Evolutionary conservation across 1,284 basidiomycete genomes (phyloP), one percentile per base, ranked within the genome.

Genomic region (Puccinia sorghi): DNA sequence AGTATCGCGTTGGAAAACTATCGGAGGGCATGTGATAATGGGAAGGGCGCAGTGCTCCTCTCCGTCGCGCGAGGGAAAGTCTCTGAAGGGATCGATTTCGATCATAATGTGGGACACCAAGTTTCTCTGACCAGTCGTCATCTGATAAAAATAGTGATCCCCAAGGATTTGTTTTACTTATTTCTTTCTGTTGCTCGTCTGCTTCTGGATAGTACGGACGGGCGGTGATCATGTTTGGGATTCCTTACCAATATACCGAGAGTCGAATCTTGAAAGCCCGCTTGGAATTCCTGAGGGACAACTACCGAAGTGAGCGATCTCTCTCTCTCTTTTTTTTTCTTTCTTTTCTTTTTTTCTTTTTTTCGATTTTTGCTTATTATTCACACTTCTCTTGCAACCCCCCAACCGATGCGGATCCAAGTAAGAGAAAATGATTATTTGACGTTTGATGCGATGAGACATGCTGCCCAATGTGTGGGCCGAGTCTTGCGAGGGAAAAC

Each of bases 11-110:
- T 99, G 43, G 95, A 97, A 85, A 99, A 99, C 84, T 99, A 97
- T 85, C 89, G 97, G 81, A 89, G 94, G 85, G 97, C 97, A 39
- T 99, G 97, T 85, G 95, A 99, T 86, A 99, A 99, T 84, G 97
- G 97, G 27, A 90, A 97, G 74, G 97, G 97, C 0, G 97, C 97
- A 8, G 95, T 99, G 54, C 87, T 99, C 56, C 88, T 99, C 27
- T 98, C 96, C 27, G 97, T 99, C 61, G 97, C 97, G 25, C 90
- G 97, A 87, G 97, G 97, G 8, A 99, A 99, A 85, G 97, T 99
- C 0, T 99, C 97, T 0, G 97, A 99, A 86, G 97, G 97, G 6
- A 99, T 99, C 84, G 97, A 99, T 89, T 99, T 99, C 84, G 97
- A 99, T 85, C 97, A 99, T 82, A 84, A 85, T 79, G 85, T 86